A percentile compares a stretch with the other conserved stretches of the same genome.
These are phyloP conservation scores for Rhododendron ferrugineum DNA, from an alignment of 148 eudicot genomes.

Conservation along the genomic window DNA sequence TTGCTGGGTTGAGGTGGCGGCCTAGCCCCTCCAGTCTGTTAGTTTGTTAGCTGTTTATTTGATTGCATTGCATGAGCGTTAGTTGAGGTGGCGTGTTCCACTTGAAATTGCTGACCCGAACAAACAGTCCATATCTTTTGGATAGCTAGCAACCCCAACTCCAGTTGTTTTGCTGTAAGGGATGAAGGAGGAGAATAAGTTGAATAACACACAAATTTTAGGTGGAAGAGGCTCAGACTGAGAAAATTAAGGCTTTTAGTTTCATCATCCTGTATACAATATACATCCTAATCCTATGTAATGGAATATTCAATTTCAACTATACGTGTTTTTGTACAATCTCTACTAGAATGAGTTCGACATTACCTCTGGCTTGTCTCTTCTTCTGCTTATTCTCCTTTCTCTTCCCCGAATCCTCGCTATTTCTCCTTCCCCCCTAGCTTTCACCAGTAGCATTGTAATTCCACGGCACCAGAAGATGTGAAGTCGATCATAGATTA, in stretches of 20 bases:
- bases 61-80: too few relatives aligned
- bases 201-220: not conserved
- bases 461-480: not conserved
- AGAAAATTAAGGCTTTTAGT: not conserved
- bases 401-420: not conserved
- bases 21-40: too few relatives aligned
- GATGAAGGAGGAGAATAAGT: not conserved
- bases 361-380: not conserved
- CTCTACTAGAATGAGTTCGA: not conserved
- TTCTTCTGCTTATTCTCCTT: not conserved
- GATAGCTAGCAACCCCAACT: constrained; percentile 15
- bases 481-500: not conserved
- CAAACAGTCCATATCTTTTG: constrained; percentile 18
- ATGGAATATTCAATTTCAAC: not conserved
- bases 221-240: not conserved
- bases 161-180: not conserved
- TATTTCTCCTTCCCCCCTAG: not conserved
- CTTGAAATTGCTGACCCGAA: constrained; percentile 1
- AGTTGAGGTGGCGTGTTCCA: too few relatives aligned
- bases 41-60: too few relatives aligned
- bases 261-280: not conserved
- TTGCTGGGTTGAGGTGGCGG: too few relatives aligned
- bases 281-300: not conserved
- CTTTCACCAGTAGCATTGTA: not conserved
- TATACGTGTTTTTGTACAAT: not conserved